Percentiles rank a stretch among this genome's conserved stretches.
Evolutionary conservation across 306 rosid species (phyloP).

Genomic region (Malus orientalis): DNA sequence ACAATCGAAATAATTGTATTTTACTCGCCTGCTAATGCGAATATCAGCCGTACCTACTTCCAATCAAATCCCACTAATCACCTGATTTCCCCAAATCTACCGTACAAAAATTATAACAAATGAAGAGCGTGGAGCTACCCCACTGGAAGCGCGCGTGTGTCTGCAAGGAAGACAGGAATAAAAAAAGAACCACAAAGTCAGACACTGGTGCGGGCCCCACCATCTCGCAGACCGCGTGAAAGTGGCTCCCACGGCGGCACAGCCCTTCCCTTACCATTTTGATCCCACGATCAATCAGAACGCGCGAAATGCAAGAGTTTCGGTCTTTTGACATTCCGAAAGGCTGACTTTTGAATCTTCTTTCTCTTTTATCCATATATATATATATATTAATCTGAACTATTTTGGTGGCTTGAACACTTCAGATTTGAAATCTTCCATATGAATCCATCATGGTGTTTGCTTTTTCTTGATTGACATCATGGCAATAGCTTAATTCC

Average conservation of each 20-base stretch:
- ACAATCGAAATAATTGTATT: neutral
- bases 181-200: neutral
- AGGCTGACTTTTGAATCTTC: constrained; percentile 5
- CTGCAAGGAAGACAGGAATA: too few relatives aligned
- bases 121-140: neutral
- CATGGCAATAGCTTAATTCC: neutral
- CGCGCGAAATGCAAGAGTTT: neutral
- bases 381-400: neutral
- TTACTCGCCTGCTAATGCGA: neutral
- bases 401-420: constrained; percentile 1
- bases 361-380: neutral
- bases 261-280: neutral
- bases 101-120: neutral
- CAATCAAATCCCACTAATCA: neutral
- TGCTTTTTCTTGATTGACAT: neutral
- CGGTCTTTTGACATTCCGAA: neutral
- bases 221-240: constrained; percentile 47
- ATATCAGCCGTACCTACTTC: neutral
- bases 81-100: neutral
- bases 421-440: neutral
- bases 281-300: neutral
- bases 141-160: neutral
- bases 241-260: constrained; percentile 27
- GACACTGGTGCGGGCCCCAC: constrained; percentile 13
- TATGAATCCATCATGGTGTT: neutral